phyloP scores from a whole-genome alignment of 495 filamentous ascomycete species.

The Achaetomiella virescens region DNA sequence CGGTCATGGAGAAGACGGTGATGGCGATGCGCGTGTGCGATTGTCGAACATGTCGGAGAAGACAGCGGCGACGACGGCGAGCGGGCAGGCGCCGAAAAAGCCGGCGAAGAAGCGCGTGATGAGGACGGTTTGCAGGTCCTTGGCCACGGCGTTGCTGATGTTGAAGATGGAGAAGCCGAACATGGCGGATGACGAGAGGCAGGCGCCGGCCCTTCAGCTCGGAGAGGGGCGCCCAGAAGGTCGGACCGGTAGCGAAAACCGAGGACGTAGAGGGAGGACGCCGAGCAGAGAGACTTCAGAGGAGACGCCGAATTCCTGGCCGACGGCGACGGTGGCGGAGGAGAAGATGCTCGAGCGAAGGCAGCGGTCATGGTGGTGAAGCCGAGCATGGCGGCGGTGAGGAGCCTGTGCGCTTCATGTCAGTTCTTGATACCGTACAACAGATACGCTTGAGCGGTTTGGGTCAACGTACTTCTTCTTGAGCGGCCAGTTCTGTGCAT shows the following conservation, averaged over 20 bases:
- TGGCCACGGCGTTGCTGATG: conserved; percentile 62
- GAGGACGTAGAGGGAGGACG: conserved; percentile 62
- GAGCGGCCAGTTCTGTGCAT: conserved; percentile 79
- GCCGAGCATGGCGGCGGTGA: conserved; percentile 66
- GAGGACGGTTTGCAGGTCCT: conserved; percentile 76
- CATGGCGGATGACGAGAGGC: conserved; percentile 63
- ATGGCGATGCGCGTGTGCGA: conserved; percentile 67
- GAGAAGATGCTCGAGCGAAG: conserved; percentile 68
- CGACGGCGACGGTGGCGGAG: conserved; percentile 50
- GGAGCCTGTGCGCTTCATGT: conserved; percentile 40
- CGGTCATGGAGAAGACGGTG: conserved; percentile 75
- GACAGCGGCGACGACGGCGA: conserved; percentile 79
- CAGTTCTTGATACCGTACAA: conserved; percentile 1
- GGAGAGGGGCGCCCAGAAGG: conserved; percentile 64
- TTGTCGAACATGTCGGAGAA: conserved; percentile 89
- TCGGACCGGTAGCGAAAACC: conserved; percentile 65
- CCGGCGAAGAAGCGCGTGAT: conserved; percentile 82
- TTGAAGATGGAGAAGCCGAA: conserved; percentile 78
- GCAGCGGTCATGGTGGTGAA: conserved; percentile 70
- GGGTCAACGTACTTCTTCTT: conserved; percentile 58
- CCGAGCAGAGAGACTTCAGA: conserved; percentile 58
- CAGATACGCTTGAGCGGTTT: background rate
- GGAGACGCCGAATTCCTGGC: conserved; percentile 47
- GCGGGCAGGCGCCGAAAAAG: conserved; percentile 65
- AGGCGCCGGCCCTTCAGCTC: conserved; percentile 71